Conservation (phyloP, 306 rosid species). For the Gynostemma pentaphyllum region DNA sequence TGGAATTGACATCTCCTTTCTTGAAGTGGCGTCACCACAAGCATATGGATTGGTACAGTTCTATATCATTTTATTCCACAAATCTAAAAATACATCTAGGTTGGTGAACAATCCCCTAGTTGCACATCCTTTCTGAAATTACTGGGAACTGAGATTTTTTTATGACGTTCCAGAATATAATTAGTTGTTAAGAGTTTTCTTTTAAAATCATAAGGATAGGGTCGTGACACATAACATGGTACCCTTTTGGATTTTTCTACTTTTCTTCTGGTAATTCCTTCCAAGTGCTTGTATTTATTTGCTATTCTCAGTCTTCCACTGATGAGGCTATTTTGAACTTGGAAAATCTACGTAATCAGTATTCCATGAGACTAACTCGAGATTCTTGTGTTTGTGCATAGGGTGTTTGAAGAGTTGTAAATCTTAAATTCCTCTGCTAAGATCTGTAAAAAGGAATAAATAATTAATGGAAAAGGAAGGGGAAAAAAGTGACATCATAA, state of each 20-base stretch:
- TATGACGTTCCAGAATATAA: not conserved
- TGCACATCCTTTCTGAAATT: no score
- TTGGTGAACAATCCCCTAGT: no score
- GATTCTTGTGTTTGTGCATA: not conserved
- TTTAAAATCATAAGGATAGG: not conserved
- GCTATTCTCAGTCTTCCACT: no score
- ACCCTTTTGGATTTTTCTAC: not conserved
- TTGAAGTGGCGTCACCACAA: slow-evolving; percentile 93
- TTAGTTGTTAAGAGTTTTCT: not conserved
- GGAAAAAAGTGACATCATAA: no score
- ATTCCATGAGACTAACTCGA: not conserved
- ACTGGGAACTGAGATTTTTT: not conserved
- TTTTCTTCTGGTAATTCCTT: not conserved
- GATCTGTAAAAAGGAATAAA: no score
- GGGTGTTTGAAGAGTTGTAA: no score
- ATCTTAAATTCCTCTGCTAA: no score
- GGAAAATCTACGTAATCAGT: no score
- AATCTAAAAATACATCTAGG: no score
- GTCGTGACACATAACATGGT: not conserved
- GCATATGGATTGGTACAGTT: slow-evolving; percentile 88
- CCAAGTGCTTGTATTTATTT: no score
- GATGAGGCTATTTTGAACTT: no score
- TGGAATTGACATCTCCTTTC: slow-evolving; percentile 40
- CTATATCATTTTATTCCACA: slow-evolving; percentile 14
- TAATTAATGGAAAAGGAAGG: no score